These are phyloP conservation scores for Aristolochia californica DNA, from an alignment of 164 flowering plant genomes.

Conservation along the genomic window DNA sequence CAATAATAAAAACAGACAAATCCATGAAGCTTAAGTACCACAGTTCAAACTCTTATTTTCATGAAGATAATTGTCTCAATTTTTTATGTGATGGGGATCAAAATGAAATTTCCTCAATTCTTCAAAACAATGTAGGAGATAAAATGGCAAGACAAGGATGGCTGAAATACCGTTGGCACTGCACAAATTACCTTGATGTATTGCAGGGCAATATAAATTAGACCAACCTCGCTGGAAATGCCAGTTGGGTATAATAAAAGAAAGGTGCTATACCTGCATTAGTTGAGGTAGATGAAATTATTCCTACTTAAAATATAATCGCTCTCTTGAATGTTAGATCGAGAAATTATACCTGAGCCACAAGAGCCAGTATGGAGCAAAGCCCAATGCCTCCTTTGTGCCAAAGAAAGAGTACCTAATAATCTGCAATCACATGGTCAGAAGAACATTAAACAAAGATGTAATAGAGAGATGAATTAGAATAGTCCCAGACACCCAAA, in stretches of 20 bases:
- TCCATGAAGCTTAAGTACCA: no score
- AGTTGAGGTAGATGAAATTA: background rate
- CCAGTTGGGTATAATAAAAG: slow-evolving; percentile 71
- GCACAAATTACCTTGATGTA: slow-evolving; percentile 52
- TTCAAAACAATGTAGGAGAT: no score
- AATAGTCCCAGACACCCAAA: background rate
- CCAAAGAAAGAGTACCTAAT: slow-evolving; percentile 92
- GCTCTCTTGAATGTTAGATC: slow-evolving; percentile 3
- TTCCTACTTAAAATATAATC: background rate
- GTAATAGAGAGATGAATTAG: background rate
- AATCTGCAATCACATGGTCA: slow-evolving; percentile 32
- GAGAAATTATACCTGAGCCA: slow-evolving; percentile 71
- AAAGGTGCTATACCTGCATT: slow-evolving; percentile 91
- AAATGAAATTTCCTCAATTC: no score
- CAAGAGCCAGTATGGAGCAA: slow-evolving; percentile 76
- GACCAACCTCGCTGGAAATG: slow-evolving; percentile 86
- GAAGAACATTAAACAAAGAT: background rate
- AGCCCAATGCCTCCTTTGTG: slow-evolving; percentile 73
- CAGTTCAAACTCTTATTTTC: no score
- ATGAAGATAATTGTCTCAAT: no score
- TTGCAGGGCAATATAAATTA: slow-evolving; percentile 65
- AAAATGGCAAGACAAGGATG: no score
- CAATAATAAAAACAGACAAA: no score
- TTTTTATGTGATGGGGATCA: no score
- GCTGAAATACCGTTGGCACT: no score